Conservation (phyloP, 257 asterid genomes). For the Plantago major region DNA sequence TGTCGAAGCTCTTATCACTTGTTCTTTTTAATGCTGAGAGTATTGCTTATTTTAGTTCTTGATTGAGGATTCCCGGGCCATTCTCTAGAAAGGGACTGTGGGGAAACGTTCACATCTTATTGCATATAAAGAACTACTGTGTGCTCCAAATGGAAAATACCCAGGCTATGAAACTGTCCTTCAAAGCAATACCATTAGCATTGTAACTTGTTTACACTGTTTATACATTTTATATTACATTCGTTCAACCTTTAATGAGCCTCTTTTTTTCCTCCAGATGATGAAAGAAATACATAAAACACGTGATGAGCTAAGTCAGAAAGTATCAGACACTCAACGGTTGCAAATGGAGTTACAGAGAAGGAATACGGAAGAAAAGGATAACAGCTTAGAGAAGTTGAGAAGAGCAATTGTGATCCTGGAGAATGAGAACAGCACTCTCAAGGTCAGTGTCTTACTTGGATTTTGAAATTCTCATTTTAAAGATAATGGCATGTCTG, state of each 20-base stretch:
- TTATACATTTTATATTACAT: slow-evolving; percentile 7
- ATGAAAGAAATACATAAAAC: slow-evolving; percentile 47
- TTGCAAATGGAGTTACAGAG: slow-evolving; percentile 59
- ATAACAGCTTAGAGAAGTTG: slow-evolving; percentile 45
- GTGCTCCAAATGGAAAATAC: neutral
- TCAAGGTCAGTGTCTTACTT: slow-evolving; percentile 54
- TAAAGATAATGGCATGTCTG: slow-evolving; percentile 7
- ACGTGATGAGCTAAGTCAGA: slow-evolving; percentile 58
- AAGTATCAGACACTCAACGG: slow-evolving; percentile 51
- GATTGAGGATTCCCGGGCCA: too few species aligned
- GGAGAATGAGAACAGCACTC: slow-evolving; percentile 60
- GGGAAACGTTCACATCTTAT: too few species aligned
- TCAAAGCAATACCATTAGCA: slow-evolving; percentile 3
- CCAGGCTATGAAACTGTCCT: neutral
- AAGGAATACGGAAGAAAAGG: slow-evolving; percentile 39
- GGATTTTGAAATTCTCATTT: slow-evolving; percentile 17
- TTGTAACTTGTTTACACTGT: neutral
- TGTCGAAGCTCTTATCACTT: too few species aligned
- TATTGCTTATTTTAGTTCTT: too few species aligned
- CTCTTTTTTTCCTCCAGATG: slow-evolving; percentile 41
- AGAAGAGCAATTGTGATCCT: slow-evolving; percentile 43
- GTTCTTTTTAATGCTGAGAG: too few species aligned
- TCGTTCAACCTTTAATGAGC: neutral
- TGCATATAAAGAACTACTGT: too few species aligned
- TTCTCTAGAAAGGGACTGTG: too few species aligned